Conservation (phyloP, 2,329 filamentous ascomycete genomes). For the Xylaria sp. region DNA sequence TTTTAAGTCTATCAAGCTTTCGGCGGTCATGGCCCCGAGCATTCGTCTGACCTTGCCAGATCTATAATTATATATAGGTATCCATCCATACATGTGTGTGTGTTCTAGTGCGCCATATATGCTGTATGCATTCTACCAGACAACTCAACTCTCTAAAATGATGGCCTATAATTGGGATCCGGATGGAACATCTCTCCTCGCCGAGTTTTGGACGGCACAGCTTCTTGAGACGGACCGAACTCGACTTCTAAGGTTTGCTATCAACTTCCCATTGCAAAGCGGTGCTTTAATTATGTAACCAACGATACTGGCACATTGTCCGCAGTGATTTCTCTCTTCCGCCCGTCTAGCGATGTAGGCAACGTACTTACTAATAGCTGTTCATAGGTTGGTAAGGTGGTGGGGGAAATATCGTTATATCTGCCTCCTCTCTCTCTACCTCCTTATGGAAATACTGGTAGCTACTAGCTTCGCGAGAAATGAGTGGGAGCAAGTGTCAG, state of each 20-base stretch:
- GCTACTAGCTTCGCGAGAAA: not conserved
- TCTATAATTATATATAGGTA: too few relatives aligned
- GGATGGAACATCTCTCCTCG: not conserved
- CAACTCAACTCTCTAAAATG: not conserved
- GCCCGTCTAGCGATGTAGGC: not conserved
- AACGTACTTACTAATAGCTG: not conserved
- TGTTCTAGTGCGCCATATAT: too few relatives aligned
- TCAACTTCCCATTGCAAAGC: not conserved
- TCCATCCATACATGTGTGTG: too few relatives aligned
- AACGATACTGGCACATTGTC: not conserved
- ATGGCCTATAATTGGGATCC: not conserved
- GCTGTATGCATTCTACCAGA: not conserved
- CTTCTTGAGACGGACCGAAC: not conserved
- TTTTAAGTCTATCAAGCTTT: not conserved
- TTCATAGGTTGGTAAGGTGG: not conserved
- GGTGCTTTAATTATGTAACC: not conserved
- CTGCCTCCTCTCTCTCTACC: not conserved
- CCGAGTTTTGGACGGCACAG: not conserved
- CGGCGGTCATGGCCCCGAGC: not conserved
- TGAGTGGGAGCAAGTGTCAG: not conserved
- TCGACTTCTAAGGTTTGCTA: not conserved
- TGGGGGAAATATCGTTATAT: not conserved
- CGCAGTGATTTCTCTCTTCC: too few relatives aligned
- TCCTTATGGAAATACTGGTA: not conserved
- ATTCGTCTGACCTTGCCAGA: too few relatives aligned